Evolutionary conservation across 2,329 filamentous ascomycete genomes (phyloP).

Genomic region (Aspergillus sp.): DNA sequence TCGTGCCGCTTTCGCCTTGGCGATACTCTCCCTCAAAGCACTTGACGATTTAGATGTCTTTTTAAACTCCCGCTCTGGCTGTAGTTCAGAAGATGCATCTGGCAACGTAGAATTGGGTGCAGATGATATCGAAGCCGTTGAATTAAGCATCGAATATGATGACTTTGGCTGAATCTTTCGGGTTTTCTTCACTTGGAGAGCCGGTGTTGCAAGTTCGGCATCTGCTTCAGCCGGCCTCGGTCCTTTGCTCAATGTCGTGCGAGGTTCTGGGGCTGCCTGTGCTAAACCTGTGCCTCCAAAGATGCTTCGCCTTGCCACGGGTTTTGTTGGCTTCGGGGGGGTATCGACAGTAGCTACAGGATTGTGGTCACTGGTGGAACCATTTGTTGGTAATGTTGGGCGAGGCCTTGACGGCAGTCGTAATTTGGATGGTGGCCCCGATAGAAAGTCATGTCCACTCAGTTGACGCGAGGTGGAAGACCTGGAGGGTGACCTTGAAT

Average conservation of each 20-base stretch:
- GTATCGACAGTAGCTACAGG: constrained; percentile 18
- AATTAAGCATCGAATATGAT: constrained; percentile 31
- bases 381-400: constrained; percentile 25
- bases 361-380: constrained; percentile 16
- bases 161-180: constrained; percentile 35
- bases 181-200: constrained; percentile 42
- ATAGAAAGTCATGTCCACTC: constrained; percentile 55
- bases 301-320: constrained; percentile 21
- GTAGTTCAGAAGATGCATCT: constrained; percentile 30
- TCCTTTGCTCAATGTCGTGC: constrained; percentile 55
- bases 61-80: constrained; percentile 34
- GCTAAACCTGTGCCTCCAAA: constrained; percentile 49
- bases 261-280: constrained; percentile 49
- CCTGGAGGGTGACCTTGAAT: constrained; percentile 39
- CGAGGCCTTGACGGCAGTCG: constrained; percentile 37
- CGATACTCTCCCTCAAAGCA: constrained; percentile 84
- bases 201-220: constrained; percentile 28
- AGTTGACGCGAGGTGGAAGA: constrained; percentile 50
- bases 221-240: constrained; percentile 54
- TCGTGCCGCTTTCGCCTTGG: constrained; percentile 83
- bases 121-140: constrained; percentile 30
- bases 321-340: constrained; percentile 24
- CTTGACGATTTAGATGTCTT: constrained; percentile 69
- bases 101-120: constrained; percentile 30
- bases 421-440: constrained; percentile 31